These are phyloP conservation scores for Tetrahymena malaccensis DNA, from an alignment of 73 alveolate genomes.

Conservation along the genomic window DNA sequence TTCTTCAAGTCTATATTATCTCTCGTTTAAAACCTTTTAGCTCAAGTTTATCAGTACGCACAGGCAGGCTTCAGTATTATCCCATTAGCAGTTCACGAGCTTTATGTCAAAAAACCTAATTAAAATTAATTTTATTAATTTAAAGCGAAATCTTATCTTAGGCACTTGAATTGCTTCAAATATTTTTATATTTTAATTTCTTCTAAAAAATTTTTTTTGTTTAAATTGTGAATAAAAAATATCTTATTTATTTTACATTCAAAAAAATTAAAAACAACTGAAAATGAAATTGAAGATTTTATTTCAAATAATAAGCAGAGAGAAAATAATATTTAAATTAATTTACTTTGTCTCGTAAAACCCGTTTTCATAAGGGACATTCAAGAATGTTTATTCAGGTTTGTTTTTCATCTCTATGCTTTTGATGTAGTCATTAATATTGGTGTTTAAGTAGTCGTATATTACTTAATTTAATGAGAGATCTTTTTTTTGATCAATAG, in stretches of 20 bases:
- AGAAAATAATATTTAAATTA: background rate
- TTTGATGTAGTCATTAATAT: background rate
- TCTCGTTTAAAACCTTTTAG: background rate
- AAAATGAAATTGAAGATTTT: no score
- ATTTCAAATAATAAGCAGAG: no score
- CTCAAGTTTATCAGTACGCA: background rate
- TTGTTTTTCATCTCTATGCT: background rate
- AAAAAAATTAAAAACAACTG: no score
- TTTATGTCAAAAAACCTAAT: background rate
- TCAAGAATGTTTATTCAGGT: background rate
- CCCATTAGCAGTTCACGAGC: background rate
- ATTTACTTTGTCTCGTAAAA: background rate
- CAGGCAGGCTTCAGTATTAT: background rate
- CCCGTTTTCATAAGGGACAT: background rate
- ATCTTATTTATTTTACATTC: no score
- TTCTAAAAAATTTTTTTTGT: no score
- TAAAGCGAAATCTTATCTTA: no score
- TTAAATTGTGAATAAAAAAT: no score
- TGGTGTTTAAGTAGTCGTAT: background rate
- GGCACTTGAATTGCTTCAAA: no score
- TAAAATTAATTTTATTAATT: background rate
- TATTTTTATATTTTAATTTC: no score
- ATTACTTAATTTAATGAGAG: background rate
- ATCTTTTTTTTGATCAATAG: background rate
- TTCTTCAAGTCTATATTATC: background rate